Evolutionary conservation across 176 grass and related monocot species (phyloP), one percentile per base, ranked within the genome.

Genomic region (Elaeis guineensis): DNA sequence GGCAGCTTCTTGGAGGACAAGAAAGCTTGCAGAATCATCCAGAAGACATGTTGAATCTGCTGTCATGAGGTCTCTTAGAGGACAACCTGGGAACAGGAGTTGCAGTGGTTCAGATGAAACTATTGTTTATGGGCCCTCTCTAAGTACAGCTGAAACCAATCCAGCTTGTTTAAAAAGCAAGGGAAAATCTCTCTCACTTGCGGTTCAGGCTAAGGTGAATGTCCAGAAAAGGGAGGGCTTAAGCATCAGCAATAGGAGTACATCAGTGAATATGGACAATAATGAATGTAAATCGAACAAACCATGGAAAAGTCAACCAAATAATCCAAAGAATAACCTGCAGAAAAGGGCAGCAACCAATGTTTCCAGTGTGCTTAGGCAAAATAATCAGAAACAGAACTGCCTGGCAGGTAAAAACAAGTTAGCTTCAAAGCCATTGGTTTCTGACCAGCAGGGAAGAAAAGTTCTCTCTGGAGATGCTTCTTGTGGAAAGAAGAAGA

Each of bases 331-430:
- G 49, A 89, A 67, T 54, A 95, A 81, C 71, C 79, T 80, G 9
- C 73, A 80, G 56, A 86, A 83, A 64, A 95, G 89, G 65, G 50
- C 69, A 32, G 54, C 66, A 19, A 61, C 57, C 51, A 77, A 65
- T 76, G 65, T 21, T 71, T 84, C 77, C 26, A 51, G 75, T 54
- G 68, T 87, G 25, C 78, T 95, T 60, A 64, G 74, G 8, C 86
- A 95, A 67, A 95, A 95, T 72, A 84, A 90, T 67, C 90, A 84
- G 74, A 95, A 95, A 57, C 79, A 95, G 76, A 90, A 95, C 75
- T 87, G 79, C 66, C 17, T 75, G 6, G 65, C 67, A 19, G 44
- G 52, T 58, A 85, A 53, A 72, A 57, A 71, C 48, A 95, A 95
- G 82, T 66, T 62, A 11, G 77, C 63, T 57, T 62, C 62, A 17